Evolutionary conservation across 2,329 filamentous ascomycete genomes (phyloP).

Genomic region (Sarocladium kiliense): DNA sequence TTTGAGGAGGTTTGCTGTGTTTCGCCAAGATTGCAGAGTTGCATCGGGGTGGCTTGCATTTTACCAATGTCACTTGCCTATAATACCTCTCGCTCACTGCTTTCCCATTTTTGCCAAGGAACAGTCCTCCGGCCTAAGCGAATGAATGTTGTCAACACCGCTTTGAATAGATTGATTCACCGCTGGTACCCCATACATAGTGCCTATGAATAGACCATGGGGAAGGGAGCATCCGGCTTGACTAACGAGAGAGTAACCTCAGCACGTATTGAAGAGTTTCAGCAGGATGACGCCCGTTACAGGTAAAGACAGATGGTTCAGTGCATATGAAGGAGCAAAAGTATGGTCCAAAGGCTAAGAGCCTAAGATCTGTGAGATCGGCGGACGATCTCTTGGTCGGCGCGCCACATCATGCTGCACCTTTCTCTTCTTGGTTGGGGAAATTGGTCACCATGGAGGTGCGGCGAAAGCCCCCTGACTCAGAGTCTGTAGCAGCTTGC

Average conservation of each 20-base stretch:
- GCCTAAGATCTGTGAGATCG: conserved; percentile 10
- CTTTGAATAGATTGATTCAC: not conserved
- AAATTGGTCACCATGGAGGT: too few relatives aligned
- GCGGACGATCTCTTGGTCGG: conserved; percentile 8
- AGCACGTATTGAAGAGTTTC: too few relatives aligned
- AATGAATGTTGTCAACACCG: not conserved
- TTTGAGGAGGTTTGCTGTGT: not conserved
- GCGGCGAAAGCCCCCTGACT: too few relatives aligned
- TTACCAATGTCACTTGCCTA: not conserved
- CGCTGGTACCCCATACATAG: too few relatives aligned
- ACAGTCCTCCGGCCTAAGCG: not conserved
- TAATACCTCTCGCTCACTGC: not conserved
- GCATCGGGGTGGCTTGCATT: not conserved
- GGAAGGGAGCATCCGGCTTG: not conserved
- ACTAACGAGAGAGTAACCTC: not conserved
- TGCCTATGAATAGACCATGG: not conserved
- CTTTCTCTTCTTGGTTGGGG: not conserved
- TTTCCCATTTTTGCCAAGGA: not conserved
- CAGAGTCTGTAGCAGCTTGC: too few relatives aligned
- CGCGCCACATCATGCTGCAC: conserved; percentile 1
- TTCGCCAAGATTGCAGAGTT: conserved; percentile 9
- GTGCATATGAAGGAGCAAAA: too few relatives aligned
- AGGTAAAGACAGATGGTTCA: not conserved
- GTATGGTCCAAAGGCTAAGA: not conserved
- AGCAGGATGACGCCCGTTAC: not conserved